Percentiles rank a stretch among this genome's conserved stretches.
phyloP scores from a whole-genome alignment of 106 monocot species.

The Hemerocallis citrina region DNA sequence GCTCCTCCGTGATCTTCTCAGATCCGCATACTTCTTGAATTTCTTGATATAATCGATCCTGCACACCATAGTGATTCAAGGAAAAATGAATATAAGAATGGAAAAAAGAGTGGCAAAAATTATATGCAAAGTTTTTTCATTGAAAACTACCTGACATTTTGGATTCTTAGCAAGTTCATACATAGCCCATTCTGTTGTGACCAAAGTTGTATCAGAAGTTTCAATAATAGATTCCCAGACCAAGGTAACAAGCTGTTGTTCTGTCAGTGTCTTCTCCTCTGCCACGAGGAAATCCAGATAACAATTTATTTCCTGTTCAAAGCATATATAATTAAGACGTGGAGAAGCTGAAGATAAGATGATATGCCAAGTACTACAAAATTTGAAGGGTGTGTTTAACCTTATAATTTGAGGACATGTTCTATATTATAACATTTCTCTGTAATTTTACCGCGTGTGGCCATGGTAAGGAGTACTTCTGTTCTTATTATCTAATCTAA shows the following conservation, averaged over 20 bases:
- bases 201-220: slow-evolving; percentile 77
- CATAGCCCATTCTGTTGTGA: slow-evolving; percentile 88
- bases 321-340: background rate
- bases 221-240: slow-evolving; percentile 92
- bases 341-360: background rate
- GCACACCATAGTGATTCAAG: background rate
- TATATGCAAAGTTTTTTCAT: background rate
- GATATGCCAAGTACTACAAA: background rate
- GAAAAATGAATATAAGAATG: background rate
- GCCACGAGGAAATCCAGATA: slow-evolving; percentile 70
- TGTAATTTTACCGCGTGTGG: no score
- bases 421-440: no score
- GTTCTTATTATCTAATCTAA: no score
- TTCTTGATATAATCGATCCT: slow-evolving; percentile 69
- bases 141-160: slow-evolving; percentile 42
- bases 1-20: slow-evolving; percentile 60
- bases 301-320: slow-evolving; percentile 36
- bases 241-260: slow-evolving; percentile 67
- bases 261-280: slow-evolving; percentile 51
- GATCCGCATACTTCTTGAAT: slow-evolving; percentile 69
- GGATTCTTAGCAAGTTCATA: slow-evolving; percentile 86
- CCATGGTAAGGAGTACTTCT: no score
- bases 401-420: no score
- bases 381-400: no score
- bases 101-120: background rate